These are phyloP conservation scores for Toxicodendron radicans DNA, from an alignment of 345 rosid genomes.

Conservation along the genomic window DNA sequence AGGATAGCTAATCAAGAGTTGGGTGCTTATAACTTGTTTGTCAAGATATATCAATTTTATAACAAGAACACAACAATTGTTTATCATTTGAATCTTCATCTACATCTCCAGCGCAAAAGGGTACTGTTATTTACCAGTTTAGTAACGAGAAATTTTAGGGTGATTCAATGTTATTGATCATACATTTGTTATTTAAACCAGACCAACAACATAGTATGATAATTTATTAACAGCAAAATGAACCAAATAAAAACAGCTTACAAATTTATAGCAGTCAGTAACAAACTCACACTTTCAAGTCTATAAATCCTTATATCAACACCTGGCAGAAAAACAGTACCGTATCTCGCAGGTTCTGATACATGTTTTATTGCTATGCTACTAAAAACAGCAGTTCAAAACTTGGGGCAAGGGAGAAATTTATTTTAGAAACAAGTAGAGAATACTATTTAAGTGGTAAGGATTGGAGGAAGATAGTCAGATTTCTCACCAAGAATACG, in stretches of 20 bases:
- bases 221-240: slow-evolving; percentile 8
- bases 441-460: slow-evolving; percentile 56
- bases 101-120: too few species aligned
- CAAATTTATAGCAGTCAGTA: slow-evolving; percentile 10
- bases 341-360: background rate
- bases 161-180: too few species aligned
- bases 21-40: too few species aligned
- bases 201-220: background rate
- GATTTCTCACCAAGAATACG: slow-evolving; percentile 80
- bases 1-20: too few species aligned
- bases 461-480: slow-evolving; percentile 93
- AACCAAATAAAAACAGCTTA: background rate
- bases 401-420: background rate
- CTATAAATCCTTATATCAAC: slow-evolving; percentile 20
- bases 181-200: too few species aligned
- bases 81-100: too few species aligned
- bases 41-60: too few species aligned
- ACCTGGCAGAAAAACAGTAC: slow-evolving; percentile 9
- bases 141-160: too few species aligned
- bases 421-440: background rate
- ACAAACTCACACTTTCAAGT: slow-evolving; percentile 18
- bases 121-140: too few species aligned
- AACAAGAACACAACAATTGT: too few species aligned
- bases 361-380: slow-evolving; percentile 24
- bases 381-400: background rate